Percentiles rank a stretch among this genome's conserved stretches.
Conservation (phyloP, 2,329 filamentous ascomycete species). For the Neophaeococcomyces aloes region DNA sequence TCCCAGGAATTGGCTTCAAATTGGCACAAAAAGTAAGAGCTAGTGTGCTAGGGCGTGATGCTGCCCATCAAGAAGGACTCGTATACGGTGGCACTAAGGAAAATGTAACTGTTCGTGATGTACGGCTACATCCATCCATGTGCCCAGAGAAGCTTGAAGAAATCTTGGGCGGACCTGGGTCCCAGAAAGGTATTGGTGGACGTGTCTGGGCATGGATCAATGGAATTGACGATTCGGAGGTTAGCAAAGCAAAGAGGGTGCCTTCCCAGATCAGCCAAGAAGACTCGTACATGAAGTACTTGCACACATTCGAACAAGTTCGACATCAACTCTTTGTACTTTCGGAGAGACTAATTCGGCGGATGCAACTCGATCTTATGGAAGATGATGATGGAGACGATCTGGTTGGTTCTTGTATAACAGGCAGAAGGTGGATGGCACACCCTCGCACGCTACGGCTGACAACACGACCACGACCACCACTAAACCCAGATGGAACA, state of each 20-base stretch:
- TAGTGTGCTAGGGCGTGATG: constrained; percentile 42
- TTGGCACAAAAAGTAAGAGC: constrained; percentile 58
- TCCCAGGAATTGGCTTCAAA: constrained; percentile 79
- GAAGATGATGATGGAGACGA: constrained; percentile 37
- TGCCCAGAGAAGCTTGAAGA: constrained; percentile 55
- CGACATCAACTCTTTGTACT: constrained; percentile 58
- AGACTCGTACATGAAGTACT: constrained; percentile 64
- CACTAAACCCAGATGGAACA: constrained; percentile 42
- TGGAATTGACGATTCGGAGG: constrained; percentile 65
- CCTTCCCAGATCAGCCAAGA: constrained; percentile 90
- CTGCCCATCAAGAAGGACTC: constrained; percentile 35
- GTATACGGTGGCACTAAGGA: constrained; percentile 43
- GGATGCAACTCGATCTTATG: constrained; percentile 69
- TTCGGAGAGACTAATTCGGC: constrained; percentile 57
- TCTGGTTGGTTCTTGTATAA: not conserved
- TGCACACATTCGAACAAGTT: constrained; percentile 56
- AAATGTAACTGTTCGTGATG: constrained; percentile 53
- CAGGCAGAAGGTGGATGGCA: constrained; percentile 54
- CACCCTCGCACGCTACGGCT: constrained; percentile 72
- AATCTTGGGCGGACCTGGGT: constrained; percentile 59
- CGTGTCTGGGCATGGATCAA: constrained; percentile 71
- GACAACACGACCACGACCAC: constrained; percentile 57
- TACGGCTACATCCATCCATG: constrained; percentile 54
- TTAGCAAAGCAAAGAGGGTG: constrained; percentile 58
- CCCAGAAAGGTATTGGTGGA: constrained; percentile 58